phyloP scores from a whole-genome alignment of 345 rosid genomes.

The Populus euphratica region DNA sequence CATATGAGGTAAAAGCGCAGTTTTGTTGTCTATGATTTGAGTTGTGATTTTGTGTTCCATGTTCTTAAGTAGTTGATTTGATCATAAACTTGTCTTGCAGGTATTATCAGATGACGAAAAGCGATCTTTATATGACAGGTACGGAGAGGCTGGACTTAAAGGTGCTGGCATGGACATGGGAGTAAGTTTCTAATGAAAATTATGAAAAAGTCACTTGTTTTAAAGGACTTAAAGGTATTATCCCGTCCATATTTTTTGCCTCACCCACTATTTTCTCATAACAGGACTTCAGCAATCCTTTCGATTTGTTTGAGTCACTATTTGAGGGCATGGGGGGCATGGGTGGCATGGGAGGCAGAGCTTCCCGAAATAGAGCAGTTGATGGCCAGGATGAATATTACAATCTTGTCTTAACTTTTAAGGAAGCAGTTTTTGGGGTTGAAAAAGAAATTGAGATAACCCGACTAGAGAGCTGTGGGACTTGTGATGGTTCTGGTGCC shows the following conservation, averaged over 20 bases:
- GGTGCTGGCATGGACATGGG: slow-evolving; percentile 97
- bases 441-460: slow-evolving; percentile 94
- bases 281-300: slow-evolving; percentile 96
- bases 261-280: slow-evolving; percentile 10
- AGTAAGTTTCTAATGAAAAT: slow-evolving; percentile 45
- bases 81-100: slow-evolving; percentile 37
- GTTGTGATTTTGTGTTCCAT: neutral
- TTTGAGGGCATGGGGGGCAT: slow-evolving; percentile 75
- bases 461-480: slow-evolving; percentile 78
- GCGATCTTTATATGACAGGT: slow-evolving; percentile 86
- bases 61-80: slow-evolving; percentile 4
- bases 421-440: slow-evolving; percentile 91
- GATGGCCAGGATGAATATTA: slow-evolving; percentile 94
- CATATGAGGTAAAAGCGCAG: slow-evolving; percentile 72
- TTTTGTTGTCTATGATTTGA: slow-evolving; percentile 14
- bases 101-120: slow-evolving; percentile 96
- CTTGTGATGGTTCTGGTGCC: slow-evolving; percentile 90
- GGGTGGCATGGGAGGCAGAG: slow-evolving; percentile 68
- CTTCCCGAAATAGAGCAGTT: slow-evolving; percentile 69
- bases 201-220: neutral
- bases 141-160: slow-evolving; percentile 95
- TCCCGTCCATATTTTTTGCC: neutral
- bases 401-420: slow-evolving; percentile 68
- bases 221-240: neutral
- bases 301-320: slow-evolving; percentile 83